These are phyloP conservation scores for Talaromyces islandicus DNA, from an alignment of 2,329 filamentous ascomycete species.

Conservation along the genomic window DNA sequence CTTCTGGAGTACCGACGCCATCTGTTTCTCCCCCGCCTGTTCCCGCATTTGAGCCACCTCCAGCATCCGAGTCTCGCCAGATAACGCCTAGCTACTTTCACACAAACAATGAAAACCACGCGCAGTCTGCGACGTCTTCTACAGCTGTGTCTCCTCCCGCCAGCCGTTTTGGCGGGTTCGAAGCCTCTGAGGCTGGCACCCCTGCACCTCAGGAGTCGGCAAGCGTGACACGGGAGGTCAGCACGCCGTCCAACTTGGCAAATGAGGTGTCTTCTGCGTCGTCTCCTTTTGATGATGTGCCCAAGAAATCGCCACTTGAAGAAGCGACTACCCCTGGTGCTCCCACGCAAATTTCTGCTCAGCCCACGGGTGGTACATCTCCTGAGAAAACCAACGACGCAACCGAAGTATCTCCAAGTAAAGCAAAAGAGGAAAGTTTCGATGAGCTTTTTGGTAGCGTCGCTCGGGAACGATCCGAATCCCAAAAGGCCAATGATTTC, in stretches of 20 bases:
- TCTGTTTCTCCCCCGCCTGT: constrained; percentile 56
- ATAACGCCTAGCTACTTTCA: constrained; percentile 63
- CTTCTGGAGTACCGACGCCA: constrained; percentile 51
- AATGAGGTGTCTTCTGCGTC: constrained; percentile 11
- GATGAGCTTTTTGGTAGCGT: constrained; percentile 42
- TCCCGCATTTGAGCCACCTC: constrained; percentile 40
- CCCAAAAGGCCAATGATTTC: constrained; percentile 42
- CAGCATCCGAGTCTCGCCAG: constrained; percentile 27
- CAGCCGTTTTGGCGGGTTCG: constrained; percentile 53
- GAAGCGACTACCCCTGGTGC: constrained; percentile 9
- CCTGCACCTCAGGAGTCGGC: constrained; percentile 21
- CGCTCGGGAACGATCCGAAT: constrained; percentile 38
- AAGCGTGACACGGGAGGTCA: not conserved
- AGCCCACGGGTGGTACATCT: constrained; percentile 47
- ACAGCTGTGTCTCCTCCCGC: constrained; percentile 65
- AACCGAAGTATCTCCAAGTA: constrained; percentile 17
- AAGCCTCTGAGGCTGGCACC: constrained; percentile 29
- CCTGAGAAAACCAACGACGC: constrained; percentile 4
- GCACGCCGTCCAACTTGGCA: not conserved
- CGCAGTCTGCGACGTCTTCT: constrained; percentile 69
- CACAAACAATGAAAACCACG: constrained; percentile 52
- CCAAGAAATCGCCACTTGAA: constrained; percentile 8
- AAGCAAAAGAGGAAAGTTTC: constrained; percentile 35
- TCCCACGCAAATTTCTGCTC: constrained; percentile 11
- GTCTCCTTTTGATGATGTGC: constrained; percentile 31